Conservation (phyloP, 2,329 filamentous ascomycete species). For the Fusarium pininemorale region DNA sequence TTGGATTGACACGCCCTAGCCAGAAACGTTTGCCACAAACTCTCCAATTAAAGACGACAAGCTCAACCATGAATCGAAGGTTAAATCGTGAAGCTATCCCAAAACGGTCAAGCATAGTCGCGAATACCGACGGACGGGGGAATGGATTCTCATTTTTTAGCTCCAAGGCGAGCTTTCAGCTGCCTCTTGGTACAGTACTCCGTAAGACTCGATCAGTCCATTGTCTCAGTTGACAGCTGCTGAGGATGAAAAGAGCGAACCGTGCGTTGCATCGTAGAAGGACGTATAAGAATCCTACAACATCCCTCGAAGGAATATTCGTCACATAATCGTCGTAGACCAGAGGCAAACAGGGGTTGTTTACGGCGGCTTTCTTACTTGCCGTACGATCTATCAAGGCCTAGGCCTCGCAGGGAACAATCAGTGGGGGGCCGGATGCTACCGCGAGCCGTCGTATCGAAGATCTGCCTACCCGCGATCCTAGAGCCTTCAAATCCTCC, state of each 20-base stretch:
- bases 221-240: neutral
- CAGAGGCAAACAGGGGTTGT: neutral
- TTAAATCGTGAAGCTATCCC: slow-evolving; percentile 13
- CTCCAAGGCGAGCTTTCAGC: neutral
- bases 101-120: slow-evolving; percentile 12
- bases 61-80: slow-evolving; percentile 9
- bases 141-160: neutral
- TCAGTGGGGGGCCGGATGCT: neutral
- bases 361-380: neutral
- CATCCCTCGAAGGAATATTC: neutral
- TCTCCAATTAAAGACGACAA: slow-evolving; percentile 9
- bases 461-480: slow-evolving; percentile 10
- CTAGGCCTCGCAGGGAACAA: neutral
- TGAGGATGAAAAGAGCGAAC: neutral
- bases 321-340: neutral
- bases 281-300: neutral
- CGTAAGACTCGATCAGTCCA: neutral
- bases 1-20: neutral
- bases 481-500: neutral
- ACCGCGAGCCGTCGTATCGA: neutral
- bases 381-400: neutral
- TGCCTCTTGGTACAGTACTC: neutral
- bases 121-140: slow-evolving; percentile 4
- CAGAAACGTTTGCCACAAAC: slow-evolving; percentile 7
- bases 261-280: neutral